These are phyloP conservation scores for Mentha longifolia DNA, from an alignment of 257 asterid genomes.

Conservation along the genomic window DNA sequence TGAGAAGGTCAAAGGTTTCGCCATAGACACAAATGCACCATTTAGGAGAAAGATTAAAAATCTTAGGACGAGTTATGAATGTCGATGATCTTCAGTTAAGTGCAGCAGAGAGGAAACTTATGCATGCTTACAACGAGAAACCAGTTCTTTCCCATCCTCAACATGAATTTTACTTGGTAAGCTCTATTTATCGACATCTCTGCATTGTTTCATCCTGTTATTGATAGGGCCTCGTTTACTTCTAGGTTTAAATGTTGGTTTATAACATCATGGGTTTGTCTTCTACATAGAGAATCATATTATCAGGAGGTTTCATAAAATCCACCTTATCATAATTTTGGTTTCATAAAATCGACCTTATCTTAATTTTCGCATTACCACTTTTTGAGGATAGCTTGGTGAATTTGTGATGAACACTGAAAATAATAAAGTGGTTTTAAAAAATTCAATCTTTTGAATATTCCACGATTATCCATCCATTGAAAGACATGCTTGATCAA, in stretches of 20 bases:
- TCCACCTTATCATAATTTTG: too few relatives aligned
- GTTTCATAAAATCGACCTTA: neutral
- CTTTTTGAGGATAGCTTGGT: neutral
- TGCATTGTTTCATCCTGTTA: neutral
- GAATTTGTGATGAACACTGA: neutral
- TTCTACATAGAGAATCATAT: too few relatives aligned
- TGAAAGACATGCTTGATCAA: neutral
- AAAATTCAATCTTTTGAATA: neutral
- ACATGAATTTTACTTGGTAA: constrained; percentile 87
- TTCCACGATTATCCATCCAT: neutral
- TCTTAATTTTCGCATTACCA: neutral
- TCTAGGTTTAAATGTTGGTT: too few relatives aligned
- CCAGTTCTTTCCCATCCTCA: constrained; percentile 97
- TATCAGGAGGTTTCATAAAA: too few relatives aligned
- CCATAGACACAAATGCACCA: constrained; percentile 70
- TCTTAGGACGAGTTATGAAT: constrained; percentile 75
- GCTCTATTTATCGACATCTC: neutral
- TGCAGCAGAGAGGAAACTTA: constrained; percentile 82
- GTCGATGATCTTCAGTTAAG: constrained; percentile 72
- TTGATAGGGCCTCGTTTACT: neutral
- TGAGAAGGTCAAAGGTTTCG: constrained; percentile 78
- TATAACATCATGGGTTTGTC: too few relatives aligned
- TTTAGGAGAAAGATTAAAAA: constrained; percentile 85
- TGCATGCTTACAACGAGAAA: constrained; percentile 93
- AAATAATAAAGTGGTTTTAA: too few relatives aligned